phyloP scores from a whole-genome alignment of 495 filamentous ascomycete species.

The Talaromyces ruber region DNA sequence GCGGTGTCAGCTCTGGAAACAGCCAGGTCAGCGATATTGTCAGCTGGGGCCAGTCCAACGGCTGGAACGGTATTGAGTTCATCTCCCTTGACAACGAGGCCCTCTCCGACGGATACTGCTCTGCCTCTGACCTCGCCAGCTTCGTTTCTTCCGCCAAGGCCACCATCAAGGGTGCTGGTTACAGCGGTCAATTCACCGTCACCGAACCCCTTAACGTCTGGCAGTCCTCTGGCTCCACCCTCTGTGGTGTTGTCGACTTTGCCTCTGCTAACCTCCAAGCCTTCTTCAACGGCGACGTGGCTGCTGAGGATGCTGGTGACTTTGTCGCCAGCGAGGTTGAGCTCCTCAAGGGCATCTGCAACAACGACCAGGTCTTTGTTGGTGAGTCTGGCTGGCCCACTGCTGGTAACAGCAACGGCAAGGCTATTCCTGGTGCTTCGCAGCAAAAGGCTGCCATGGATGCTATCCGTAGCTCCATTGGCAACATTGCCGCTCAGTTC shows the following conservation, averaged over 20 bases:
- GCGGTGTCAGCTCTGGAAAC: conserved; percentile 49
- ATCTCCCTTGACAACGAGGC: conserved; percentile 89
- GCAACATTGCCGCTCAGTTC: conserved; percentile 63
- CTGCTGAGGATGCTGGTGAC: conserved; percentile 55
- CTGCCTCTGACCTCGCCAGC: conserved; percentile 49
- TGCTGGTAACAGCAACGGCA: conserved; percentile 57
- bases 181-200: conserved; percentile 69
- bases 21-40: conserved; percentile 66
- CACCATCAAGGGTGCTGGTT: conserved; percentile 49
- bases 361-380: conserved; percentile 53
- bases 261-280: conserved; percentile 81
- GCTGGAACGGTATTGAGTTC: conserved; percentile 66
- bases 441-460: conserved; percentile 68
- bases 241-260: conserved; percentile 71
- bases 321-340: conserved; percentile 63
- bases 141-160: conserved; percentile 53
- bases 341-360: conserved; percentile 57
- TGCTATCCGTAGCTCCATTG: conserved; percentile 49
- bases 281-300: conserved; percentile 73
- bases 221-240: conserved; percentile 40
- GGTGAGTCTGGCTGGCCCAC: conserved; percentile 91
- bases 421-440: conserved; percentile 52
- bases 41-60: conserved; percentile 47
- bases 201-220: conserved; percentile 74
- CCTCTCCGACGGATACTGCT: conserved; percentile 59